Evolutionary conservation across 352 stramenopile genomes (phyloP).

Genomic region (Pythium monospermum): DNA sequence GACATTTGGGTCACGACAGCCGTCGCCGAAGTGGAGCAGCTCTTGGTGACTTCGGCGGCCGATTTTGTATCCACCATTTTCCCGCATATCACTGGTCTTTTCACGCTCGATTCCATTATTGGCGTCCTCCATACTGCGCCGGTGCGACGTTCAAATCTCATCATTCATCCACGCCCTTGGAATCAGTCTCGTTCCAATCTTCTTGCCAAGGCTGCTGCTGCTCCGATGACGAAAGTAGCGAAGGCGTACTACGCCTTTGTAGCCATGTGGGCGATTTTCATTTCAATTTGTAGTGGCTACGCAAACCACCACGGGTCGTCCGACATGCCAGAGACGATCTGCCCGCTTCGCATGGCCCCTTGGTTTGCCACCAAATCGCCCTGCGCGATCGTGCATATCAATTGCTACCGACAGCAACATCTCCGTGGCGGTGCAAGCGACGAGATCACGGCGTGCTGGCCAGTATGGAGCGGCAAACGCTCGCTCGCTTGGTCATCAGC

Average conservation of each 20-base stretch:
- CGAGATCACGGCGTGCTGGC: slow-evolving; percentile 1
- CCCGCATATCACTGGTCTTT: slow-evolving; percentile 6
- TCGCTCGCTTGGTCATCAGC: slow-evolving; percentile 8
- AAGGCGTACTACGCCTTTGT: background rate
- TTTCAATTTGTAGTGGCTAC: background rate
- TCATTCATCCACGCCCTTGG: too few species aligned
- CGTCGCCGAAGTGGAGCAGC: background rate
- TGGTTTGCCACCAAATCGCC: slow-evolving; percentile 6
- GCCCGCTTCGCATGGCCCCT: slow-evolving; percentile 1
- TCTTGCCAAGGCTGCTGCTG: too few species aligned
- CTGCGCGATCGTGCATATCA: slow-evolving; percentile 15
- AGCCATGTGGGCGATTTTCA: slow-evolving; percentile 1
- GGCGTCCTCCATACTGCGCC: background rate
- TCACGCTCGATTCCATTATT: slow-evolving; percentile 10
- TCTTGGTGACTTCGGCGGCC: slow-evolving; percentile 1
- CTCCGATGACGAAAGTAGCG: too few species aligned
- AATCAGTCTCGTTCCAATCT: too few species aligned
- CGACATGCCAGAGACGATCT: background rate
- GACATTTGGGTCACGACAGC: slow-evolving; percentile 5
- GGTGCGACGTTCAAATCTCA: too few species aligned
- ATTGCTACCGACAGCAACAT: slow-evolving; percentile 14
- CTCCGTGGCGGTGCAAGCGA: background rate
- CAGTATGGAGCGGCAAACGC: slow-evolving; percentile 3
- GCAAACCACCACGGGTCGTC: background rate
- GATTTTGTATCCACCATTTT: slow-evolving; percentile 12